Evolutionary conservation across 768 basidiomycete species (phyloP).

Genomic region (Pleurotus cornucopiae): DNA sequence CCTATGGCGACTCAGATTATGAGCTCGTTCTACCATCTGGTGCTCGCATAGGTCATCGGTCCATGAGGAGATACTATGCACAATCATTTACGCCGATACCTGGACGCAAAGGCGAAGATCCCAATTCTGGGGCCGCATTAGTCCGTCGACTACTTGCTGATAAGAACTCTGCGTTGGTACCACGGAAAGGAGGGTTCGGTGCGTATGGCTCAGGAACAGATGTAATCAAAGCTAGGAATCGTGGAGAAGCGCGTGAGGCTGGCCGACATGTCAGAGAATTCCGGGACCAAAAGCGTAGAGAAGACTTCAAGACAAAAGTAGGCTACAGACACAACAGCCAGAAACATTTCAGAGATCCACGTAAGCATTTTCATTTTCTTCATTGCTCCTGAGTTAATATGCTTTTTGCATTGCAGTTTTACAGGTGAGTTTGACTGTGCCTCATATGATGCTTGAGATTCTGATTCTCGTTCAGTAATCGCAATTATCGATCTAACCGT

Average conservation of each 20-base stretch:
- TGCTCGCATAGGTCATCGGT: slow-evolving; percentile 86
- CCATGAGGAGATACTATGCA: slow-evolving; percentile 79
- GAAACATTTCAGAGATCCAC: slow-evolving; percentile 82
- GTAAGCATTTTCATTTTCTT: background rate
- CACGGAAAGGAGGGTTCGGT: slow-evolving; percentile 80
- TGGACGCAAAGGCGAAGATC: slow-evolving; percentile 45
- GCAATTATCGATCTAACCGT: too few relatives aligned
- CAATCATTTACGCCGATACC: slow-evolving; percentile 61
- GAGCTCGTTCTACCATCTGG: slow-evolving; percentile 95
- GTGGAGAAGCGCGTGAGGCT: slow-evolving; percentile 93
- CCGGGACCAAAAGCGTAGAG: slow-evolving; percentile 71
- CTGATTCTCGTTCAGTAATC: too few relatives aligned
- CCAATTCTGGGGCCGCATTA: slow-evolving; percentile 69
- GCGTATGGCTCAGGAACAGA: slow-evolving; percentile 80
- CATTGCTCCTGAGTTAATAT: background rate
- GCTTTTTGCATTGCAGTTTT: background rate
- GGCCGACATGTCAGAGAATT: slow-evolving; percentile 82
- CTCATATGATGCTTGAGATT: too few relatives aligned
- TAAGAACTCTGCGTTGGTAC: slow-evolving; percentile 82
- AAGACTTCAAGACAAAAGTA: slow-evolving; percentile 83
- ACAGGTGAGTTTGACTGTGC: background rate
- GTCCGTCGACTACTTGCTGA: slow-evolving; percentile 77
- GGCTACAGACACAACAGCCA: slow-evolving; percentile 80
- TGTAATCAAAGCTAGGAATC: slow-evolving; percentile 86
- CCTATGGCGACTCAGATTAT: slow-evolving; percentile 74